phyloP scores from a whole-genome alignment of 1,139 yeast genomes.

The Wickerhamiella infanticola region DNA sequence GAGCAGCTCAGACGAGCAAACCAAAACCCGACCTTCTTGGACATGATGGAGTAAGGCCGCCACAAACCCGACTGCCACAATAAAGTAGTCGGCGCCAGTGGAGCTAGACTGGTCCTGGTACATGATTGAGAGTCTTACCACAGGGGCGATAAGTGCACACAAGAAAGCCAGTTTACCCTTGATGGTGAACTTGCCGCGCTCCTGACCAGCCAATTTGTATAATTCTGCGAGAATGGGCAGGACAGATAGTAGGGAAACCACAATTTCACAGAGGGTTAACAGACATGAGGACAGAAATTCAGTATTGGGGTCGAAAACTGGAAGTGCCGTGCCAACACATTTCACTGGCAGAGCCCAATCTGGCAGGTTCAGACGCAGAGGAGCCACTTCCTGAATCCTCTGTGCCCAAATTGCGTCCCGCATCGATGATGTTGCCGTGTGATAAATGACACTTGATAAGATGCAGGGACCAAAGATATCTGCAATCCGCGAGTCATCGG shows the following conservation, averaged over 20 bases:
- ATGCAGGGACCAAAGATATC: too few relatives aligned
- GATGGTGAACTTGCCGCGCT: constrained; percentile 8
- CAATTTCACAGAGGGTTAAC: constrained; percentile 6
- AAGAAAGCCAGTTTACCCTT: constrained; percentile 11
- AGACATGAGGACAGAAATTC: constrained; percentile 13
- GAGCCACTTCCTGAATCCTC: not conserved
- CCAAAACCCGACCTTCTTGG: constrained; percentile 16
- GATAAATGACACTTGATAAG: not conserved
- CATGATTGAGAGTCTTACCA: constrained; percentile 7
- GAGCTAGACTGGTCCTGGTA: not conserved
- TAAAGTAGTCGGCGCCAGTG: constrained; percentile 6
- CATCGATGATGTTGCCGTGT: not conserved
- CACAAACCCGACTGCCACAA: constrained; percentile 3
- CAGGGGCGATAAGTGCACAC: constrained; percentile 7
- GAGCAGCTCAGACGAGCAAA: constrained; percentile 11
- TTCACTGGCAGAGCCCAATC: not conserved
- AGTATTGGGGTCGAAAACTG: constrained; percentile 11
- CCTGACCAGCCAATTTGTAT: constrained; percentile 8
- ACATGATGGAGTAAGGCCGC: constrained; percentile 9
- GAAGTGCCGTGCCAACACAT: constrained; percentile 1
- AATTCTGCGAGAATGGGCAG: constrained; percentile 9
- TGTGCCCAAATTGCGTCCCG: not conserved
- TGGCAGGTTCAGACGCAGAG: not conserved
- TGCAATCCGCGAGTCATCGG: too few relatives aligned
- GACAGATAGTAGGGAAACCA: constrained; percentile 4